A percentile compares a stretch with the other conserved stretches of the same genome.
Evolutionary conservation across 1,284 basidiomycete genomes (phyloP).

Genomic region (Mycosarcoma mackinlayi): DNA sequence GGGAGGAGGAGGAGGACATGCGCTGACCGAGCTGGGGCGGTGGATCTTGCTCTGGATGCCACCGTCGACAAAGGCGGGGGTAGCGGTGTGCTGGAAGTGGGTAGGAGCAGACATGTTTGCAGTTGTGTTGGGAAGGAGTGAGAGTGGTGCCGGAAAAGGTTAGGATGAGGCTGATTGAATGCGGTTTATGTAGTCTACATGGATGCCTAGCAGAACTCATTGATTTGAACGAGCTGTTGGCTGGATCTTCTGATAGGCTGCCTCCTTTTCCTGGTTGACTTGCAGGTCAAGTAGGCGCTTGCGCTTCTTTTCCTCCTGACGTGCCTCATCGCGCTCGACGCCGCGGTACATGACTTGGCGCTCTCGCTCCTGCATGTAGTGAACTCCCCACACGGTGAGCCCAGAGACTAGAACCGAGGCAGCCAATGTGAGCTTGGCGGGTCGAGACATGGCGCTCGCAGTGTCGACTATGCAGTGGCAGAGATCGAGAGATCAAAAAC

Average conservation of each 20-base stretch:
- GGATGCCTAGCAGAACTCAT: background rate
- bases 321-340: constrained; percentile 62
- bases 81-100: constrained; percentile 1
- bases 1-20: background rate
- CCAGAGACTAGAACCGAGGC: constrained; percentile 77
- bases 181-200: background rate
- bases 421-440: constrained; percentile 81
- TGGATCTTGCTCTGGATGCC: no score
- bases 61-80: no score
- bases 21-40: background rate
- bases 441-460: constrained; percentile 76
- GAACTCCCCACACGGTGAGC: constrained; percentile 88
- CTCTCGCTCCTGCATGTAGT: constrained; percentile 86
- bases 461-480: constrained; percentile 63
- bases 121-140: background rate
- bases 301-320: constrained; percentile 58
- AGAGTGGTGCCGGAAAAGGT: no score
- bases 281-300: constrained; percentile 56
- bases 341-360: constrained; percentile 72
- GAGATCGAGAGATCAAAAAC: background rate
- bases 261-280: constrained; percentile 56
- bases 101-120: no score
- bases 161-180: no score
- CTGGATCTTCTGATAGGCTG: constrained; percentile 56
- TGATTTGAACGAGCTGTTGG: constrained; percentile 37